Evolutionary conservation across 495 filamentous ascomycete species (phyloP).

Genomic region (Penicillium salamii): DNA sequence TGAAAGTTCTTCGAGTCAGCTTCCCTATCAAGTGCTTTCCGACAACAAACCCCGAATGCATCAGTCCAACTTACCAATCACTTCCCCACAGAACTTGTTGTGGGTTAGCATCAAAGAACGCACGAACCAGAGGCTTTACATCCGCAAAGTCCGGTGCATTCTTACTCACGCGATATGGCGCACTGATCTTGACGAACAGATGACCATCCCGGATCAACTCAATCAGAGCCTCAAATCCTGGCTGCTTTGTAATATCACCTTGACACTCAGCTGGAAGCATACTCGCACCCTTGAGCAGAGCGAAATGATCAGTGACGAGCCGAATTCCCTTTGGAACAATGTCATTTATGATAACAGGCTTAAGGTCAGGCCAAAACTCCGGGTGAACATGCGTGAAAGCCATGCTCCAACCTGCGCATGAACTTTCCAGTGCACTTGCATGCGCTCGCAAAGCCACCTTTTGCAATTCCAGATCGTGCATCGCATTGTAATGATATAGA

Average conservation of each 20-base stretch:
- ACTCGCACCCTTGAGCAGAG: slow-evolving; percentile 19
- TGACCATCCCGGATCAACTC: slow-evolving; percentile 17
- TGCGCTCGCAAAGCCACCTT: slow-evolving; percentile 19
- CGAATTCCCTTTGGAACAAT: slow-evolving; percentile 12
- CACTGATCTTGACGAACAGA: slow-evolving; percentile 25
- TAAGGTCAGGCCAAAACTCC: slow-evolving; percentile 22
- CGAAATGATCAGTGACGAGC: slow-evolving; percentile 27
- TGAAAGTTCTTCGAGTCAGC: background rate
- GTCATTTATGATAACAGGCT: slow-evolving; percentile 14
- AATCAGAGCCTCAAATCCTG: slow-evolving; percentile 18
- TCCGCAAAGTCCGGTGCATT: slow-evolving; percentile 12
- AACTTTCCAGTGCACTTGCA: slow-evolving; percentile 3
- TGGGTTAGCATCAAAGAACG: slow-evolving; percentile 10
- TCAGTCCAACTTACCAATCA: slow-evolving; percentile 14
- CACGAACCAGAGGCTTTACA: slow-evolving; percentile 19
- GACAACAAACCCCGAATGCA: too few relatives aligned
- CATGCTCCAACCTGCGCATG: slow-evolving; percentile 23
- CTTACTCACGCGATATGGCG: slow-evolving; percentile 22
- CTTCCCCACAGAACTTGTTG: slow-evolving; percentile 23
- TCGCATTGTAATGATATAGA: slow-evolving; percentile 22
- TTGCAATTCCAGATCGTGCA: slow-evolving; percentile 23
- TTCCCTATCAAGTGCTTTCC: background rate
- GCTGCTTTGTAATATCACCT: slow-evolving; percentile 12
- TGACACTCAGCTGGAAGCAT: slow-evolving; percentile 11
- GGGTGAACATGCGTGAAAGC: slow-evolving; percentile 26